Conservation (phyloP, 2,329 filamentous ascomycete species). For the Colletotrichum nymphaeae region DNA sequence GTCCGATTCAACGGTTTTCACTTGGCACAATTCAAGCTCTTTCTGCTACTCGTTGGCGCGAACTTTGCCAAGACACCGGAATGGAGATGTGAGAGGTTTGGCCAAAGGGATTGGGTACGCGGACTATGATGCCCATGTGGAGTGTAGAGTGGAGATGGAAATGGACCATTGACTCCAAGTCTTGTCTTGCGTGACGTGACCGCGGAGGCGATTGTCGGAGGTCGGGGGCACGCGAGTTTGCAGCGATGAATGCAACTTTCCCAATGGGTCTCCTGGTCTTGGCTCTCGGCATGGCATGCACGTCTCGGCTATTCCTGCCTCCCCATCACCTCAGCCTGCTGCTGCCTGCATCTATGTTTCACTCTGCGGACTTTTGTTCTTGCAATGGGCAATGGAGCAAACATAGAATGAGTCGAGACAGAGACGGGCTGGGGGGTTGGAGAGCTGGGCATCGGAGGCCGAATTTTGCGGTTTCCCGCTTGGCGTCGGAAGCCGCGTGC, state of each 20-base stretch:
- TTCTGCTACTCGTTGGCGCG: conserved; percentile 15
- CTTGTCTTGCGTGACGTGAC: conserved; percentile 12
- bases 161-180: not conserved
- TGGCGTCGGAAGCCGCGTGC: conserved; percentile 18
- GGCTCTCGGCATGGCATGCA: not conserved
- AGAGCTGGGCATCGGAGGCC: not conserved
- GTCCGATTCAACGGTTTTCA: conserved; percentile 5
- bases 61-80: conserved; percentile 15
- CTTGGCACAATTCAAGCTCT: conserved; percentile 29
- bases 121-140: not conserved
- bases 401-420: not conserved
- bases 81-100: not conserved
- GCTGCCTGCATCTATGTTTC: not conserved
- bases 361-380: not conserved
- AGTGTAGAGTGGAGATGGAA: not conserved
- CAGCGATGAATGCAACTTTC: not conserved
- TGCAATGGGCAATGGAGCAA: not conserved
- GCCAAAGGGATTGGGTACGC: not conserved
- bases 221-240: not conserved
- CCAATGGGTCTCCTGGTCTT: not conserved
- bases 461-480: conserved; percentile 15
- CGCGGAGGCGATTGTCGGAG: not conserved
- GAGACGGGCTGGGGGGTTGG: not conserved
- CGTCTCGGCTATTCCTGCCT: not conserved
- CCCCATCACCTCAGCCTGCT: not conserved